Evolutionary conservation across 495 filamentous ascomycete species (phyloP).

Genomic region (Podospora tetraspora): DNA sequence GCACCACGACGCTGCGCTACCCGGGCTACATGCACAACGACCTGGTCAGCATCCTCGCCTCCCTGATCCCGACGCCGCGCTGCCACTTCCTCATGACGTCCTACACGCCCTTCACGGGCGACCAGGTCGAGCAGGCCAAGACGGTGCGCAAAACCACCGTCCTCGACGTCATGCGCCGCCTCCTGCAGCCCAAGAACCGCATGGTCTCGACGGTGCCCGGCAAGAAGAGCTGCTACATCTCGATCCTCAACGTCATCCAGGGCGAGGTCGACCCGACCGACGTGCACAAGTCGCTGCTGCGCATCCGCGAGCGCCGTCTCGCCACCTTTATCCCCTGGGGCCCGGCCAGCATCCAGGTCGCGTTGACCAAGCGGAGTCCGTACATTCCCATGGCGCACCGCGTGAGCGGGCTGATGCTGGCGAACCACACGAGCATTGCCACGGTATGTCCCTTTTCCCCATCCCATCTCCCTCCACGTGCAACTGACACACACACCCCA

Average conservation of each 20-base stretch:
- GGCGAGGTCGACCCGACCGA: constrained; percentile 97
- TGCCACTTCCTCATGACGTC: constrained; percentile 98
- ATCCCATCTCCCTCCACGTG: background rate
- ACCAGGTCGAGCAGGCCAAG: constrained; percentile 92
- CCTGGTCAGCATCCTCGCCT: constrained; percentile 91
- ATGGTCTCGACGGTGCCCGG: constrained; percentile 96
- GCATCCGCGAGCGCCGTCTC: constrained; percentile 88
- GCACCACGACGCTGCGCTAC: constrained; percentile 91
- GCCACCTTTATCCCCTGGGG: constrained; percentile 99
- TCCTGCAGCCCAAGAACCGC: constrained; percentile 95
- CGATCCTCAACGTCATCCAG: constrained; percentile 97
- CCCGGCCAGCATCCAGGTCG: constrained; percentile 96
- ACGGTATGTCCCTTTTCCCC: constrained; percentile 49
- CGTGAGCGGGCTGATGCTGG: constrained; percentile 94
- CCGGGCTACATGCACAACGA: constrained; percentile 99
- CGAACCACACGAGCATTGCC: constrained; percentile 95
- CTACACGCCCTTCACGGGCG: constrained; percentile 94
- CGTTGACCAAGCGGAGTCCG: constrained; percentile 90
- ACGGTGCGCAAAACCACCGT: constrained; percentile 97
- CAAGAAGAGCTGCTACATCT: constrained; percentile 98
- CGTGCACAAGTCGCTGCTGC: constrained; percentile 93
- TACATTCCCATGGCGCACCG: constrained; percentile 88
- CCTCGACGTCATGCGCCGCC: constrained; percentile 90
- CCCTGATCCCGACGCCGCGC: constrained; percentile 89
- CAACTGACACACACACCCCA: background rate